These are phyloP conservation scores for Cadophora luteo-olivacea DNA, from an alignment of 2,329 filamentous ascomycete species.

Conservation along the genomic window DNA sequence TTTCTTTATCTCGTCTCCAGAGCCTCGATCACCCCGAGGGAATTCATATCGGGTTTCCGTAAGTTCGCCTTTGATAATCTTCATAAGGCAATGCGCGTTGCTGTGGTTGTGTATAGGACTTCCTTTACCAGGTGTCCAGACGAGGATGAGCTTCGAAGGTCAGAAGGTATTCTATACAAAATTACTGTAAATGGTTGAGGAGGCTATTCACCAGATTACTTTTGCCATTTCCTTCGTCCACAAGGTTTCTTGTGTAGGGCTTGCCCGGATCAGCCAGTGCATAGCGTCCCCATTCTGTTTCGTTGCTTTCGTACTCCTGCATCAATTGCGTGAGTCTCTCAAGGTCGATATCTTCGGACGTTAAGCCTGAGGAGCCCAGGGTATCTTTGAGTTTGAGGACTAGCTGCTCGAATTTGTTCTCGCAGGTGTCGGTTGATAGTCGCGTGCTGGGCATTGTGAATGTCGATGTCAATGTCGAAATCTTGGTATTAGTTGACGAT, in stretches of 20 bases:
- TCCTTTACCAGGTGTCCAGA: neutral
- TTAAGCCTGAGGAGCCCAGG: neutral
- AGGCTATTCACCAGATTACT: neutral
- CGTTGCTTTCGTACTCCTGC: neutral
- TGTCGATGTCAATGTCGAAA: neutral
- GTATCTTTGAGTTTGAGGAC: neutral
- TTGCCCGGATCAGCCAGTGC: neutral
- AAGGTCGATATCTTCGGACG: neutral
- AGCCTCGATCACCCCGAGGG: neutral
- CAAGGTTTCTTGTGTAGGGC: neutral
- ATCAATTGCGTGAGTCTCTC: neutral
- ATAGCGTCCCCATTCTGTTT: neutral
- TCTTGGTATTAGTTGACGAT: neutral
- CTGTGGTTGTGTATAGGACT: neutral
- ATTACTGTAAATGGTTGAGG: no score
- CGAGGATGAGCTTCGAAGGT: neutral
- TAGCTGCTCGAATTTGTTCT: neutral
- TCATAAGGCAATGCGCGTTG: neutral
- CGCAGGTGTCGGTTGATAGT: neutral
- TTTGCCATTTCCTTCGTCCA: neutral
- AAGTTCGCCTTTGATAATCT: neutral
- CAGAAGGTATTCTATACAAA: no score
- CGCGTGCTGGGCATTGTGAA: neutral
- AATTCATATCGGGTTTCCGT: neutral
- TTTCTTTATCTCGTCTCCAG: neutral